A percentile compares a stretch with the other conserved stretches of the same genome.
Conservation (phyloP, 2,329 filamentous ascomycete genomes). For the Botryotinia narcissicola region DNA sequence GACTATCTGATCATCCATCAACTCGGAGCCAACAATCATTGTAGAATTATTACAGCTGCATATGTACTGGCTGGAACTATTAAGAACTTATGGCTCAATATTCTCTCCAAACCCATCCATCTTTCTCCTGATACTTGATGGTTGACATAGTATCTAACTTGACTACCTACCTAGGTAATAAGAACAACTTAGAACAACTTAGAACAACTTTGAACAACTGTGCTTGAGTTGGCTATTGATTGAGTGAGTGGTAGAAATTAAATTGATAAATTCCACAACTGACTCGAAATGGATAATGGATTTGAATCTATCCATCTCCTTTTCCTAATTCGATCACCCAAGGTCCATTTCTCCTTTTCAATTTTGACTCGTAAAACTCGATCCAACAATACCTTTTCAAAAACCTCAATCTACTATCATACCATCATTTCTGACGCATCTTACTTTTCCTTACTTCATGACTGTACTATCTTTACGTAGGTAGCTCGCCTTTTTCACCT, state of each 20-base stretch:
- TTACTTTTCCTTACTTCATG: neutral
- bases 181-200: neutral
- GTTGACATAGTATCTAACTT: neutral
- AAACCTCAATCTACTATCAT: neutral
- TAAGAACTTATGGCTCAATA: neutral
- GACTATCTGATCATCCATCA: neutral
- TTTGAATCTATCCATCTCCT: neutral
- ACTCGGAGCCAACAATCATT: neutral
- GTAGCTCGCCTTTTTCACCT: constrained; percentile 9
- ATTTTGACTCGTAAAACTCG: neutral
- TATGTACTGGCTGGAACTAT: too few relatives aligned
- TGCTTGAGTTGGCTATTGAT: neutral
- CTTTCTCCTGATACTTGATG: neutral
- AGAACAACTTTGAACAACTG: neutral
- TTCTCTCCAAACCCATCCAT: neutral
- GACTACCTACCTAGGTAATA: neutral
- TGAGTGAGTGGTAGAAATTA: neutral
- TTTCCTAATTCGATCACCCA: neutral
- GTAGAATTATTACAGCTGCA: too few relatives aligned
- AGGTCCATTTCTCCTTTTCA: neutral
- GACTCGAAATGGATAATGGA: neutral
- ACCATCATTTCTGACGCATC: neutral
- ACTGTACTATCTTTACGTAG: neutral
- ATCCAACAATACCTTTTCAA: neutral
- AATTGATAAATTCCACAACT: neutral